These are phyloP conservation scores for Aspergillus heteromorphus DNA, from an alignment of 495 filamentous ascomycete genomes.

Conservation along the genomic window DNA sequence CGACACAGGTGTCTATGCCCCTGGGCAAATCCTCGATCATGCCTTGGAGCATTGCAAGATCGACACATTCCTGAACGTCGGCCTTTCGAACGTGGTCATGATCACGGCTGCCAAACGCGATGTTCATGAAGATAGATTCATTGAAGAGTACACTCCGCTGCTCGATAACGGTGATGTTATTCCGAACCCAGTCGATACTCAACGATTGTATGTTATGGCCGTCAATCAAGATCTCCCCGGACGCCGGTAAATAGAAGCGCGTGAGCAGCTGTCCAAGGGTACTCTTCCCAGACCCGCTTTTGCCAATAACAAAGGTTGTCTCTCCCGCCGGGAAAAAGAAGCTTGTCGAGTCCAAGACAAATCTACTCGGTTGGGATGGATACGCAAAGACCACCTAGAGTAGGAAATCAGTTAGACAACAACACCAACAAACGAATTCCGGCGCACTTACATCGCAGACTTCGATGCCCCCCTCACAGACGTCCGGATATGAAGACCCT, in stretches of 20 bases:
- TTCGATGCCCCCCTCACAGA: constrained; percentile 61
- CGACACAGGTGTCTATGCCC: constrained; percentile 70
- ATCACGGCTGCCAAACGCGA: constrained; percentile 63
- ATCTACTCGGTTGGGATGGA: constrained; percentile 61
- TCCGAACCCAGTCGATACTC: constrained; percentile 67
- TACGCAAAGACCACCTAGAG: constrained; percentile 75
- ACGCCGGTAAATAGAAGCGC: constrained; percentile 63
- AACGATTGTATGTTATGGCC: constrained; percentile 56
- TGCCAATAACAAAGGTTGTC: constrained; percentile 78
- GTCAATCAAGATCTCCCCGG: constrained; percentile 67
- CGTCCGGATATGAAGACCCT: constrained; percentile 22
- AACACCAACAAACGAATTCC: neutral
- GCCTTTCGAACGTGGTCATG: constrained; percentile 41
- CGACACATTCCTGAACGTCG: constrained; percentile 50
- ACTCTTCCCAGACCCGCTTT: constrained; percentile 90
- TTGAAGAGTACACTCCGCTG: constrained; percentile 81
- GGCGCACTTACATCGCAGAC: constrained; percentile 57
- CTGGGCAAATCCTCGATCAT: constrained; percentile 67
- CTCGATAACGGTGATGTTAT: constrained; percentile 77
- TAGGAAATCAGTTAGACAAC: neutral
- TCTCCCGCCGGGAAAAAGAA: constrained; percentile 68
- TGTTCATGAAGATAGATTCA: constrained; percentile 73
- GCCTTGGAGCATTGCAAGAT: constrained; percentile 65
- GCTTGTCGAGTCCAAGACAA: constrained; percentile 52
- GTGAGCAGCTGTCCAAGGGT: constrained; percentile 77